Evolutionary conservation across 257 asterid genomes (phyloP), one percentile per base, ranked within the genome.

Genomic region (Solanum peruvianum): DNA sequence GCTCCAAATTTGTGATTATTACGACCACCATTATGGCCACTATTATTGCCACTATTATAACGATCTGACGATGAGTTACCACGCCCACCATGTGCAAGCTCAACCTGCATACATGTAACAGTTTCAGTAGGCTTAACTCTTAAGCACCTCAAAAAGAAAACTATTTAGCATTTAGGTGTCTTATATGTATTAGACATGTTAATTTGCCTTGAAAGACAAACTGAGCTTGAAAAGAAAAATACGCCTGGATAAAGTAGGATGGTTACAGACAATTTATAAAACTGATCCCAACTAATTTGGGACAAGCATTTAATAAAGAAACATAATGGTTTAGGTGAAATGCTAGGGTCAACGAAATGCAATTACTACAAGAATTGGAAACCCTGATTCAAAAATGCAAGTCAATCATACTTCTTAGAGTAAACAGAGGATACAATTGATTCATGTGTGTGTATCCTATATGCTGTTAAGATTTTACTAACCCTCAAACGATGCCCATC

Each of bases 31-130:
- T 92, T 88, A 62, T 90, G 69, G 33, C 88, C 47, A 88, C 88
- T 89, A 85, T 92, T 89, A 85, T 92, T 91, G n/a, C 88, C 44
- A 88, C 88, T 90, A 85, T 92, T 91, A 64, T 93, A 73, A 82
- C 98, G 98, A 89, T 97, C 99, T 11, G 98, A 88, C 3, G 98
- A 92, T 72, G 99, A 90, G 88, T 93, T 88, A 35, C 98, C 99
- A 13, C 99, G 98, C 33, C 99, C 99, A 82, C 99, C 99, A 90
- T 97, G 99, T 1, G 99, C 99, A 89, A 97, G 94, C 92, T 97
- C 99, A 88, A 97, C 99, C 99, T 97, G 88, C 41, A 56, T 14
- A 29, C 31, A 49, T 49, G 85, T 16, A 31, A 70, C 44, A 81
- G 31, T 49, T 45, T 25, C 62, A 31, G 29, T 49, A 27, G 9